These are phyloP conservation scores for Parastagonospora avenae DNA, from an alignment of 2,329 filamentous ascomycete genomes.

Conservation along the genomic window DNA sequence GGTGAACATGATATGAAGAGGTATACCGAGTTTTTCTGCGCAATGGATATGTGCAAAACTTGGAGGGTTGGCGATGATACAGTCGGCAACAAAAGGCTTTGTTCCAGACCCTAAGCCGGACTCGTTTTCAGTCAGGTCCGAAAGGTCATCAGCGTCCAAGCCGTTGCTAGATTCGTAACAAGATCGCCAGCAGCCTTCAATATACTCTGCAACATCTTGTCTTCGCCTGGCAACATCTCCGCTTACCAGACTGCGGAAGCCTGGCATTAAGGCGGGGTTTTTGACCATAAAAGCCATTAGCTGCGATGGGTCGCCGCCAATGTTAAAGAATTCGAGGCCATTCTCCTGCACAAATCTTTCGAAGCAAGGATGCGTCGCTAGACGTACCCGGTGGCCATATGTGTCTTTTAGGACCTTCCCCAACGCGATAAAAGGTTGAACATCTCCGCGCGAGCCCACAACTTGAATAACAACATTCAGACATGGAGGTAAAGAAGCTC, in stretches of 20 bases:
- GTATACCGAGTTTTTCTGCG: slow-evolving; percentile 73
- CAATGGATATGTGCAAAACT: slow-evolving; percentile 77
- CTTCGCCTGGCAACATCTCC: slow-evolving; percentile 44
- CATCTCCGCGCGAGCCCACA: slow-evolving; percentile 59
- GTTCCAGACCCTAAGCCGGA: not conserved
- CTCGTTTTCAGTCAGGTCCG: not conserved
- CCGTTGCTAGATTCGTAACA: slow-evolving; percentile 45
- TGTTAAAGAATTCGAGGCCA: slow-evolving; percentile 43
- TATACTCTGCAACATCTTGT: slow-evolving; percentile 26
- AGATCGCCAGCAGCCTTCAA: slow-evolving; percentile 34
- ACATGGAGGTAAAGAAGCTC: slow-evolving; percentile 4
- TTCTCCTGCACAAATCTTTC: slow-evolving; percentile 17
- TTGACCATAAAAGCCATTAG: slow-evolving; percentile 59
- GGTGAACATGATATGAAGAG: slow-evolving; percentile 75
- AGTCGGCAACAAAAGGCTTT: slow-evolving; percentile 76
- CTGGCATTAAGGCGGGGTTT: slow-evolving; percentile 50
- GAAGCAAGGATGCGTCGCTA: slow-evolving; percentile 32
- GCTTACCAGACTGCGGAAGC: slow-evolving; percentile 21
- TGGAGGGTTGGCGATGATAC: slow-evolving; percentile 78
- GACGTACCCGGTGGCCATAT: slow-evolving; percentile 35
- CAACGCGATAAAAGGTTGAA: slow-evolving; percentile 65
- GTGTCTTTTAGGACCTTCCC: slow-evolving; percentile 52
- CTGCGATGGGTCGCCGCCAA: slow-evolving; percentile 41
- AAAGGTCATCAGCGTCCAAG: not conserved
- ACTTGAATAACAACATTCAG: slow-evolving; percentile 63